phyloP scores from a whole-genome alignment of 2,329 filamentous ascomycete genomes.

The Exophiala bonariae region DNA sequence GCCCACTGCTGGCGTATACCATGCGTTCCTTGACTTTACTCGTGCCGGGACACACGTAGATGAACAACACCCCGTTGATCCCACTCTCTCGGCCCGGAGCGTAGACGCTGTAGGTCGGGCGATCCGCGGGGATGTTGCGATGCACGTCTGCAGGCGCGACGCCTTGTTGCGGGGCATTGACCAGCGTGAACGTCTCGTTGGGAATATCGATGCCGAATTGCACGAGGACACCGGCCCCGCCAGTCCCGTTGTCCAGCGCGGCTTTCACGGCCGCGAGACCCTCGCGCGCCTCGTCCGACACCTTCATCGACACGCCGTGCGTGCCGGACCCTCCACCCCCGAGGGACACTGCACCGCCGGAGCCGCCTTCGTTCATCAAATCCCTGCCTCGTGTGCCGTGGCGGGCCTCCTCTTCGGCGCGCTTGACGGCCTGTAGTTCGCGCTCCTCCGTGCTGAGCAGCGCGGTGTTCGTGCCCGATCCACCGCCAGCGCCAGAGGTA shows the following conservation, averaged over 20 bases:
- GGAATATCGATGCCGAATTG: constrained; percentile 45
- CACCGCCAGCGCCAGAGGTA: constrained; percentile 29
- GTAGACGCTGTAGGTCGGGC: constrained; percentile 64
- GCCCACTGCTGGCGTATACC: constrained; percentile 62
- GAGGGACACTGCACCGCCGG: constrained; percentile 29
- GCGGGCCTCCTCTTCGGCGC: constrained; percentile 59
- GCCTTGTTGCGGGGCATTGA: constrained; percentile 28
- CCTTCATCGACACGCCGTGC: constrained; percentile 50
- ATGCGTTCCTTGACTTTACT: constrained; percentile 67
- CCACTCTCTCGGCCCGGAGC: constrained; percentile 35
- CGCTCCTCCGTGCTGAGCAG: constrained; percentile 64
- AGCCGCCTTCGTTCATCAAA: constrained; percentile 45
- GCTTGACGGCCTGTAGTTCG: constrained; percentile 56
- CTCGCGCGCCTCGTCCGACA: constrained; percentile 51
- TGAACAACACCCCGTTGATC: constrained; percentile 46
- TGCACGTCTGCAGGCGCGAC: constrained; percentile 47
- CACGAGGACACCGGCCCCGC: constrained; percentile 22
- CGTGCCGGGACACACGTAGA: constrained; percentile 62
- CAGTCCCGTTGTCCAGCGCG: constrained; percentile 25
- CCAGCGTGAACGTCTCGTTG: constrained; percentile 58
- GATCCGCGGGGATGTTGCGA: constrained; percentile 49
- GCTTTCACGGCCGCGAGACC: no score
- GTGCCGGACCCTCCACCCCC: constrained; percentile 16
- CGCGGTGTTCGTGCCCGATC: constrained; percentile 40
- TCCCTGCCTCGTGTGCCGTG: constrained; percentile 53